Evolutionary conservation across 768 basidiomycete genomes (phyloP).

Genomic region (Pleurotus sapidus): DNA sequence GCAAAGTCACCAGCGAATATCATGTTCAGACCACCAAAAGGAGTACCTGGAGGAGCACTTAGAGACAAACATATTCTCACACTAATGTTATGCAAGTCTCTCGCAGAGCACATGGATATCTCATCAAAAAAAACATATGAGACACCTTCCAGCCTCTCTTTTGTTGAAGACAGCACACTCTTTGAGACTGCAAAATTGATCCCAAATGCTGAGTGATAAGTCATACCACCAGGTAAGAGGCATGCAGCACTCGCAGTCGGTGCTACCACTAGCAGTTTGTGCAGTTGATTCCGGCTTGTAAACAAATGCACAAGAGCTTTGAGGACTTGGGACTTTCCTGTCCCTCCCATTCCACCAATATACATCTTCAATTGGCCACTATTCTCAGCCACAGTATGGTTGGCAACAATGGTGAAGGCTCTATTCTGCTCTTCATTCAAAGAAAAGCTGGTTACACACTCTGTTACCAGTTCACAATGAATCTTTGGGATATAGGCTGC

Average conservation of each 20-base stretch:
- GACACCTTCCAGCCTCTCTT: constrained; percentile 18
- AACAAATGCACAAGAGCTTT: constrained; percentile 16
- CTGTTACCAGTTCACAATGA: too few relatives aligned
- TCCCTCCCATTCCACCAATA: constrained; percentile 24
- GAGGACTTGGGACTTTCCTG: constrained; percentile 21
- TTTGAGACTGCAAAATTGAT: constrained; percentile 9
- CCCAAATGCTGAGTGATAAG: constrained; percentile 21
- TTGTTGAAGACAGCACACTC: background rate
- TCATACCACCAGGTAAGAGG: constrained; percentile 16
- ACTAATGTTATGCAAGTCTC: constrained; percentile 23
- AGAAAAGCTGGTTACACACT: background rate
- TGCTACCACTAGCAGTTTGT: constrained; percentile 14
- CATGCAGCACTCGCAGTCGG: constrained; percentile 20
- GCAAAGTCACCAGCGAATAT: constrained; percentile 42
- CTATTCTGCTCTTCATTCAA: constrained; percentile 1
- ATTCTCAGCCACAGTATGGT: constrained; percentile 13
- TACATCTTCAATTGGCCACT: constrained; percentile 20
- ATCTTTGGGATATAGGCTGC: background rate
- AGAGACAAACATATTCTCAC: constrained; percentile 16
- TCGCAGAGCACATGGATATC: constrained; percentile 35
- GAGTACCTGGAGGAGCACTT: constrained; percentile 8
- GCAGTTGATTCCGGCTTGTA: background rate
- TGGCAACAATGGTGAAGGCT: constrained; percentile 15
- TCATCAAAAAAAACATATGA: constrained; percentile 40
- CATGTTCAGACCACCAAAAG: constrained; percentile 34